Base-by-base conservation (phyloP, 768 basidiomycete species). In the Hygrophorus pudorinus region DNA sequence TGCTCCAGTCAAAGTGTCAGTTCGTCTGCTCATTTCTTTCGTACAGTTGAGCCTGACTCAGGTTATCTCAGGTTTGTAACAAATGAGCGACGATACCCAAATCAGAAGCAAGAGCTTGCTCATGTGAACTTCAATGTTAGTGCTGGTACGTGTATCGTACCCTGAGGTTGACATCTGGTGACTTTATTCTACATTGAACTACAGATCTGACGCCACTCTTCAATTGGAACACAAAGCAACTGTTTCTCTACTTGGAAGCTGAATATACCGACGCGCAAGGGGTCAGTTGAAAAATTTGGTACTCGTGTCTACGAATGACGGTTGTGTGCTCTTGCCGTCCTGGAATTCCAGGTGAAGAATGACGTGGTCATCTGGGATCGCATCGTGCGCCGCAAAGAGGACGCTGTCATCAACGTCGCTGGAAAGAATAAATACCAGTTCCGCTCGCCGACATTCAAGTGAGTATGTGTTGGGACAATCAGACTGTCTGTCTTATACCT, bases 191-290 rank as follows among this genome's bases (percentile, higher is more conserved):
- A 29, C 41, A 16, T n/a, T 31, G 27, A 47, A 47, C 52, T 17
- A 38, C 50, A 91, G 91, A 94, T 63, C 68, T 94, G 4, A 67
- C 75, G 7, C 78, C 91, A 10, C 69, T 94, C 24, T 94, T 92
- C 65, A 68, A 92, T 63, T 94, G 90, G 90, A 94, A 94, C 62
- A 93, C 91, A n/a, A 94, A 94, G 62, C 91, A 94, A 57, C 57
- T 94, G 9, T 93, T 94, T 59, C 60, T 93, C 10, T 91, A 87
- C 56, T 73, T 94, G 28, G 76, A 81, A 53, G 91, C 86, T 0
- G 88, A 93, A 59, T 93, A 91, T 57, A 71, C 70, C 28, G 85
- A 80, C 44, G 60, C 70, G 0, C 65, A 82, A 59, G 79, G 86
- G 38, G 90, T 90, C 58, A 65, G 85, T 54, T 31, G 16, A 4